Evolutionary conservation across 805 yeast genomes (phyloP).

Genomic region (Starmerella tilneyi): DNA sequence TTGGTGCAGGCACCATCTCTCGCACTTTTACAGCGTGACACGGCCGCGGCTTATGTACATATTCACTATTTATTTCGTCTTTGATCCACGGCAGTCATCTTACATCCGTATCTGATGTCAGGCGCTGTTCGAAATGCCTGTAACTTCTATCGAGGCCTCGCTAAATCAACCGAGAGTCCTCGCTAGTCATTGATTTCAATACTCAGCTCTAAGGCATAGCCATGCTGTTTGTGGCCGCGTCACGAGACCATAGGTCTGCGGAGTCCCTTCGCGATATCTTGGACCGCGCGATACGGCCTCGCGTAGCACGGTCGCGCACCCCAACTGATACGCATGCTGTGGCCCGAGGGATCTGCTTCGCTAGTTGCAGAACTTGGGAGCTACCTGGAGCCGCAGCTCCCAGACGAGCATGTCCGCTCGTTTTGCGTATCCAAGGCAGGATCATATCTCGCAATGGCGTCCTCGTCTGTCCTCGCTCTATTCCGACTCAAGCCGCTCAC

Average conservation of each 20-base stretch:
- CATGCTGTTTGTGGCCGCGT: too few species aligned
- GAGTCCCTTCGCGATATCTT: too few species aligned
- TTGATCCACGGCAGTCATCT: too few species aligned
- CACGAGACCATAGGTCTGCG: too few species aligned
- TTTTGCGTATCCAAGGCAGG: conserved; percentile 23
- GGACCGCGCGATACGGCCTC: too few species aligned
- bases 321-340: conserved; percentile 25
- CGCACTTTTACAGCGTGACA: neutral
- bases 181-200: too few species aligned
- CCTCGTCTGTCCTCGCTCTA: conserved; percentile 19
- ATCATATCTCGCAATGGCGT: conserved; percentile 21
- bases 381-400: conserved; percentile 16
- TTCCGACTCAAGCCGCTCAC: conserved; percentile 25
- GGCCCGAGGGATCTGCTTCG: conserved; percentile 27
- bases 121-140: too few species aligned
- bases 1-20: conserved; percentile 40
- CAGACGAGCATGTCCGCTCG: conserved; percentile 15
- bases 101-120: too few species aligned
- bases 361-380: conserved; percentile 19
- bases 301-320: too few species aligned
- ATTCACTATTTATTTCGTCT: neutral
- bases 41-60: neutral
- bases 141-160: too few species aligned
- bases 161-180: too few species aligned
- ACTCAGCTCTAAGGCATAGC: too few species aligned